These are phyloP conservation scores for Solanum gandarillasii DNA, from an alignment of 257 asterid species.

Conservation along the genomic window DNA sequence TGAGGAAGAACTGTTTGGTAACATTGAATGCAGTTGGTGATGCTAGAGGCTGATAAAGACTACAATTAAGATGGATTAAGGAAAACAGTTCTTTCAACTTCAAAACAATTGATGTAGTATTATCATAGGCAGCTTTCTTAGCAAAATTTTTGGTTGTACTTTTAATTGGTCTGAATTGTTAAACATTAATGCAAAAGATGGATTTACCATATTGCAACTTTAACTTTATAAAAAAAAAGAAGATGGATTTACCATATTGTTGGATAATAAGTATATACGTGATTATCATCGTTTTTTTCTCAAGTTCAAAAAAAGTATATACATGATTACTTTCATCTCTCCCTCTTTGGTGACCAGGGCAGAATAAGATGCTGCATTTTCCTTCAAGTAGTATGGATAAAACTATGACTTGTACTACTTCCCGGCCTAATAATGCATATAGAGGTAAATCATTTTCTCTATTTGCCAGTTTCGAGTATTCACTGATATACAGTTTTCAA, in stretches of 20 bases:
- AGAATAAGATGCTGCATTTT: slow-evolving; percentile 58
- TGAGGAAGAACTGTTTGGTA: neutral
- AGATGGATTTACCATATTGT: neutral
- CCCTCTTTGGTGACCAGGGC: slow-evolving; percentile 44
- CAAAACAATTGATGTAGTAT: neutral
- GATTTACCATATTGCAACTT: neutral
- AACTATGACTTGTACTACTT: slow-evolving; percentile 15
- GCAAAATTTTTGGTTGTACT: neutral
- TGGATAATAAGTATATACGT: neutral
- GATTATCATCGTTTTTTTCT: neutral
- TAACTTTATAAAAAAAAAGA: neutral
- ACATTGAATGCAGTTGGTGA: neutral
- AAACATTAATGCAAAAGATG: neutral
- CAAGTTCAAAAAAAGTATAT: neutral
- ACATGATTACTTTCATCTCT: slow-evolving; percentile 1
- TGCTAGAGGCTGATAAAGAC: neutral
- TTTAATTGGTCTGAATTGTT: neutral
- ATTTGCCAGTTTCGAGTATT: neutral
- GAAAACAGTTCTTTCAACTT: neutral
- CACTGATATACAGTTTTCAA: neutral
- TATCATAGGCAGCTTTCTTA: neutral
- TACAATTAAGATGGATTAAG: neutral
- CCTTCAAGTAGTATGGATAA: slow-evolving; percentile 24
- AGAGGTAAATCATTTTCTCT: slow-evolving; percentile 16
- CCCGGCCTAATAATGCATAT: slow-evolving; percentile 19